These are phyloP conservation scores for Trypanosoma platydactyli DNA, from an alignment of 208 protist genomes.

Conservation along the genomic window DNA sequence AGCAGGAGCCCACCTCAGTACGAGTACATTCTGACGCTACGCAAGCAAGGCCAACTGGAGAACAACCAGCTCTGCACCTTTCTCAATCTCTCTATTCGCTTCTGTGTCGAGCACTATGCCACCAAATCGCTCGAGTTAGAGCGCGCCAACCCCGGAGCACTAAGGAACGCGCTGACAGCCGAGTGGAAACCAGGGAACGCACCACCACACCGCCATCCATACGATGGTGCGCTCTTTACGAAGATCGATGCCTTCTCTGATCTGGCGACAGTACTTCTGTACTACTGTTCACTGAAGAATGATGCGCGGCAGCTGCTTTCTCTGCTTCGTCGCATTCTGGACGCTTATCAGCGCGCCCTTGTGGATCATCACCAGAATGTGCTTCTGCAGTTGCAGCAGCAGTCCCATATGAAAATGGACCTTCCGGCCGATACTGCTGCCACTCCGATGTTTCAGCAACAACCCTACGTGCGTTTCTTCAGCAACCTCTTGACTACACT, in stretches of 20 bases:
- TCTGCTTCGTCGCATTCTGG: slow-evolving; percentile 77
- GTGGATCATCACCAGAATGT: slow-evolving; percentile 75
- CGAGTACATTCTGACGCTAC: slow-evolving; percentile 78
- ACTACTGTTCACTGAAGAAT: slow-evolving; percentile 73
- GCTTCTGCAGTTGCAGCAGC: slow-evolving; percentile 26
- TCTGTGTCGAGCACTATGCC: slow-evolving; percentile 91
- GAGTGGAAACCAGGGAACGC: slow-evolving; percentile 60
- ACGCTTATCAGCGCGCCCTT: slow-evolving; percentile 67
- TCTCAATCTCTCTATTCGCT: slow-evolving; percentile 76
- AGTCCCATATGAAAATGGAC: slow-evolving; percentile 3
- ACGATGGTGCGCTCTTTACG: slow-evolving; percentile 51
- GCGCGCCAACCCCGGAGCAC: slow-evolving; percentile 39
- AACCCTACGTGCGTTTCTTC: slow-evolving; percentile 96
- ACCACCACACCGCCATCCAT: slow-evolving; percentile 67
- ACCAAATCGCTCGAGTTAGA: slow-evolving; percentile 74
- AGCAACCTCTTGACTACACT: slow-evolving; percentile 91
- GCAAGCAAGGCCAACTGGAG: slow-evolving; percentile 83
- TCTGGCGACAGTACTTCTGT: slow-evolving; percentile 91
- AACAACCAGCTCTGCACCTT: slow-evolving; percentile 77
- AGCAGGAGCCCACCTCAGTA: slow-evolving; percentile 46
- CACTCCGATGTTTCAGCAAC: slow-evolving; percentile 94
- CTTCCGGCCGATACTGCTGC: slow-evolving; percentile 64
- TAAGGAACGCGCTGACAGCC: slow-evolving; percentile 17
- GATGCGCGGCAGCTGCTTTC: slow-evolving; percentile 58
- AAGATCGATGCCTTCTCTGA: slow-evolving; percentile 94